Evolutionary conservation across 73 alveolate species (phyloP).

Genomic region (Tetrahymena borealis): DNA sequence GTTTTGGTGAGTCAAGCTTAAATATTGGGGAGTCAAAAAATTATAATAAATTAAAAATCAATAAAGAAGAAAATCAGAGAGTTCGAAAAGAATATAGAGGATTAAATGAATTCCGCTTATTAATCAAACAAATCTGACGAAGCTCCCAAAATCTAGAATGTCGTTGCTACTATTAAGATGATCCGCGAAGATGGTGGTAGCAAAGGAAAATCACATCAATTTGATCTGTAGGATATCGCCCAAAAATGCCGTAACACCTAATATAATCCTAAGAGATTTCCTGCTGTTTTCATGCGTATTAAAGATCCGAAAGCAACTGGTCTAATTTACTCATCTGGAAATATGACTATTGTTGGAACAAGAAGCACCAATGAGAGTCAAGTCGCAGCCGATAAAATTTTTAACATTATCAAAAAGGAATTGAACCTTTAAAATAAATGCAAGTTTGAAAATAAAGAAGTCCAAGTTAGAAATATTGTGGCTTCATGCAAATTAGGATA

Average conservation of each 20-base stretch:
- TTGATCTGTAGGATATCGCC: slow-evolving; percentile 56
- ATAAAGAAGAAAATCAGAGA: background rate
- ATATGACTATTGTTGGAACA: slow-evolving; percentile 61
- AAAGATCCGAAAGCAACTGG: slow-evolving; percentile 66
- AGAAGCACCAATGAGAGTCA: slow-evolving; percentile 54
- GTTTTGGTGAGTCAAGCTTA: background rate
- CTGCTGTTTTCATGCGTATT: slow-evolving; percentile 66
- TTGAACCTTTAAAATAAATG: slow-evolving; percentile 46
- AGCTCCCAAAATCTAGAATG: slow-evolving; percentile 52
- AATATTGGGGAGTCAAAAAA: background rate
- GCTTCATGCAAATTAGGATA: slow-evolving; percentile 62
- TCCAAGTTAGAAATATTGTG: slow-evolving; percentile 52
- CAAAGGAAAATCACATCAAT: background rate
- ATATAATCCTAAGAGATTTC: slow-evolving; percentile 56
- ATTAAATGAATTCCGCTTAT: background rate
- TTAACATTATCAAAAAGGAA: slow-evolving; percentile 51
- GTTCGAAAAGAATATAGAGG: background rate
- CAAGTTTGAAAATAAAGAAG: slow-evolving; percentile 36
- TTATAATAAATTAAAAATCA: background rate
- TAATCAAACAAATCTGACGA: background rate
- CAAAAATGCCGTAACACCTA: slow-evolving; percentile 53
- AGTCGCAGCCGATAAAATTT: slow-evolving; percentile 53
- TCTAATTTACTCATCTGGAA: slow-evolving; percentile 55
- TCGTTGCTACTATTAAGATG: slow-evolving; percentile 57
- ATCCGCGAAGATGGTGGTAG: slow-evolving; percentile 19